Base-by-base conservation (phyloP, 169 alveolate species). In the Pseudocohnilembus persalinus region DNA sequence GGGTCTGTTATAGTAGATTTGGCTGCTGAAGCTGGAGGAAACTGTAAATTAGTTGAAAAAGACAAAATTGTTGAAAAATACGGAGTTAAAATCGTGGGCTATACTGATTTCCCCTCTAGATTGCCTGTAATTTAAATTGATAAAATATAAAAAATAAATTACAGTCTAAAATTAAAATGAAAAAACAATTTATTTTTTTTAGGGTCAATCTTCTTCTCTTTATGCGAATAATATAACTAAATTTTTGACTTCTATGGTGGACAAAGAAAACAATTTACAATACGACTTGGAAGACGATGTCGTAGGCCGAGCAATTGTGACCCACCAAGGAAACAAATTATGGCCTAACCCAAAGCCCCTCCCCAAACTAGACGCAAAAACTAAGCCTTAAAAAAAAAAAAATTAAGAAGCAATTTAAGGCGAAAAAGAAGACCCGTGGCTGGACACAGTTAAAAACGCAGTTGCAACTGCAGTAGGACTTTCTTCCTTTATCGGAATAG, bases 1-100 rank as follows among this genome's bases (percentile, higher is more conserved):
- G 98, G 98, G 33, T 91, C 97, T 64, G 98, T 97, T 68, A 96
- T 97, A 84, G 98, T 97, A 0, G 99, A 97, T 90, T 90, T 97
- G 88, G 97, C 98, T 25, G 97, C 99, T 73, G 97, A 94, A 87
- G 93, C 97, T 95, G 98, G 98, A 49, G 98, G 98, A 83, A 96
- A 97, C 88, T 94, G 97, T 76, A 96, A 93, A 76, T 90, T 93
- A 24, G 90, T 97, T 24, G 89, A 89, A 78, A 90, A 93, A 74
- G 98, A 94, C 33, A 89, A 90, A 88, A 88, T 93, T 72, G 79
- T 88, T 68, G 88, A 93, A 91, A 80, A 86, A 33, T 82, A 94
- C 68, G 98, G 98, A 33, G 97, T 96, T 73, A 94, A 92, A 77
- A 92, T 96, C 74, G 90, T 96, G 83, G 98, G 99, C 29, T 93